Evolutionary conservation across 169 alveolate genomes (phyloP), one percentile per base, ranked within the genome.

Genomic region (Ichthyophthirius multifiliis): DNA sequence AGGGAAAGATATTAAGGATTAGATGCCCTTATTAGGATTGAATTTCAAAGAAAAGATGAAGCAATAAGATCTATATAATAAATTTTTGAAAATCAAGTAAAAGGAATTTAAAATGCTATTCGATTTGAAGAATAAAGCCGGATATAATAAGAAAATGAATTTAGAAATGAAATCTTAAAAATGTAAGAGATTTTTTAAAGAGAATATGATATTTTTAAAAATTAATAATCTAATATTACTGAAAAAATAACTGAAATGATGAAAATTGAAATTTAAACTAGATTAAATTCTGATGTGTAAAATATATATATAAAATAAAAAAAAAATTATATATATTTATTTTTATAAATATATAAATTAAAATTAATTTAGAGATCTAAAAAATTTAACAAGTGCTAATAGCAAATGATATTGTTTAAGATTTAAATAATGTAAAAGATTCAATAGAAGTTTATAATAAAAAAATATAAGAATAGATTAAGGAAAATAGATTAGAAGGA

Each of bases 211-310:
- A 35, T 79, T 9, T 79, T 79, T 41, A 79, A 79, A 41, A 23
- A 39, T 5, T 65, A 79, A 44, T 23, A 79, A 67, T 55, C 85
- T 2, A 65, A 79, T 44, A 46, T 79, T 5, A 79, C 80, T 18
- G 85, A 79, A 47, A 79, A 79, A 71, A 79, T 79, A 2, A 79
- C 85, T 7, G 85, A 79, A 43, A 79, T 79, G 85, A 79, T 79
- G 76, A 79, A 64, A 46, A 47, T 79, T 46, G 85, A 79, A 79
- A 75, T 79, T n/a, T 18, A 79, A 47, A 79, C 73, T 6, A 71
- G 85, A 45, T 47, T 79, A 9, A 65, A 75, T 32, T 65, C 85
- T 15, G 85, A 75, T 47, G 83, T 75, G 74, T 71, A 71, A 71
- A 5, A 5, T 23, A 41, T 4, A 71, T 6, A 10, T 55, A 55